Evolutionary conservation across 129 eudicot species (phyloP).

Genomic region (Helianthus tuberosus): DNA sequence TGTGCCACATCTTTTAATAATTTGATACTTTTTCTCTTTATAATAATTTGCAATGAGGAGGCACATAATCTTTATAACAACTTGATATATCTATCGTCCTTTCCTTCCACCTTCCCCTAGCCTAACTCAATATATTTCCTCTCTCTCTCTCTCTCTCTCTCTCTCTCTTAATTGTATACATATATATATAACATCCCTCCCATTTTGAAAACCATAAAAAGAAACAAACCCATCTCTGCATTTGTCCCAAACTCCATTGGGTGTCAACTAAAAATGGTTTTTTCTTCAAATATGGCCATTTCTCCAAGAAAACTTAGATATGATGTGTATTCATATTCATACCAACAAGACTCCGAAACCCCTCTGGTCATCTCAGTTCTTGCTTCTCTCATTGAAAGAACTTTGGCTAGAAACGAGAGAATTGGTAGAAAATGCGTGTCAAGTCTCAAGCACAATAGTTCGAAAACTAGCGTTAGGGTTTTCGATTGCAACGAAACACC

Average conservation of each 20-base stretch:
- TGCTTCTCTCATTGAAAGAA: conserved; percentile 81
- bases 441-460: conserved; percentile 24
- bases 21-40: too few species aligned
- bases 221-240: conserved; percentile 34
- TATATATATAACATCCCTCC: conserved; percentile 22
- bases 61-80: neutral
- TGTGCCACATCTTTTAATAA: neutral
- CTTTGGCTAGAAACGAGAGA: conserved; percentile 68
- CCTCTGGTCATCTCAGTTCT: conserved; percentile 87
- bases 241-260: conserved; percentile 15
- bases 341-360: conserved; percentile 57
- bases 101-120: conserved; percentile 50
- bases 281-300: conserved; percentile 45
- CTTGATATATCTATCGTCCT: conserved; percentile 6
- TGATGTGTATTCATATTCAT: conserved; percentile 72
- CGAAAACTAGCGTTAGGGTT: conserved; percentile 42
- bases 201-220: conserved; percentile 28
- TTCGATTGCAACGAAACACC: conserved; percentile 77
- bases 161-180: neutral
- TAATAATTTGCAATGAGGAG: too few species aligned
- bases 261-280: conserved; percentile 39
- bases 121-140: conserved; percentile 11
- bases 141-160: conserved; percentile 8
- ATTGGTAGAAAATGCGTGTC: conserved; percentile 45
- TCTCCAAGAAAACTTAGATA: conserved; percentile 87